These are phyloP conservation scores for Yamadazyma nakazawae DNA, from an alignment of 805 yeast genomes.

Conservation along the genomic window DNA sequence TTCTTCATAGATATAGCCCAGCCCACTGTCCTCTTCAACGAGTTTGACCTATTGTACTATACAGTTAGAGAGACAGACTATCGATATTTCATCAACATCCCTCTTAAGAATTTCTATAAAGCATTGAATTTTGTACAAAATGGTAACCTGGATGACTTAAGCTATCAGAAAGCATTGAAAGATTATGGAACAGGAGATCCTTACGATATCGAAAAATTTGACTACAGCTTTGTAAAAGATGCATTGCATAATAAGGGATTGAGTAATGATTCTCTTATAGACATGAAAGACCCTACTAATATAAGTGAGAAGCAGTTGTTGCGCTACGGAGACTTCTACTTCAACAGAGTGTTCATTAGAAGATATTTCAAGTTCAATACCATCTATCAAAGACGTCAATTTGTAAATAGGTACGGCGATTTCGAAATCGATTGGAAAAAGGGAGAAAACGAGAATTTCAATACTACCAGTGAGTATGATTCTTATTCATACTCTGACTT, in stretches of 20 bases:
- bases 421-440: constrained; percentile 29
- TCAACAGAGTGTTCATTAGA: constrained; percentile 26
- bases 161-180: constrained; percentile 14
- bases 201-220: constrained; percentile 19
- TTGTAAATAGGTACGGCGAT: constrained; percentile 40
- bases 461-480: constrained; percentile 9
- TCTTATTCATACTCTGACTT: constrained; percentile 8
- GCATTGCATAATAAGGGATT: constrained; percentile 10
- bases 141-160: constrained; percentile 17
- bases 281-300: constrained; percentile 2
- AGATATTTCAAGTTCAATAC: constrained; percentile 40
- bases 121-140: constrained; percentile 40
- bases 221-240: constrained; percentile 16
- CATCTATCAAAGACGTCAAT: constrained; percentile 39
- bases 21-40: constrained; percentile 39
- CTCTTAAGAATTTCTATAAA: constrained; percentile 46
- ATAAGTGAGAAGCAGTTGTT: constrained; percentile 17
- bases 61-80: constrained; percentile 40
- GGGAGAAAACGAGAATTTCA: constrained; percentile 15
- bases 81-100: constrained; percentile 42
- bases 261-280: constrained; percentile 3
- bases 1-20: constrained; percentile 43
- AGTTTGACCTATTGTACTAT: constrained; percentile 41
- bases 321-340: constrained; percentile 35
- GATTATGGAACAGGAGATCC: constrained; percentile 30